Percentiles rank a stretch among this genome's conserved stretches.
phyloP scores from a whole-genome alignment of 1,284 basidiomycete species.

The Trichosporon asahii region DNA sequence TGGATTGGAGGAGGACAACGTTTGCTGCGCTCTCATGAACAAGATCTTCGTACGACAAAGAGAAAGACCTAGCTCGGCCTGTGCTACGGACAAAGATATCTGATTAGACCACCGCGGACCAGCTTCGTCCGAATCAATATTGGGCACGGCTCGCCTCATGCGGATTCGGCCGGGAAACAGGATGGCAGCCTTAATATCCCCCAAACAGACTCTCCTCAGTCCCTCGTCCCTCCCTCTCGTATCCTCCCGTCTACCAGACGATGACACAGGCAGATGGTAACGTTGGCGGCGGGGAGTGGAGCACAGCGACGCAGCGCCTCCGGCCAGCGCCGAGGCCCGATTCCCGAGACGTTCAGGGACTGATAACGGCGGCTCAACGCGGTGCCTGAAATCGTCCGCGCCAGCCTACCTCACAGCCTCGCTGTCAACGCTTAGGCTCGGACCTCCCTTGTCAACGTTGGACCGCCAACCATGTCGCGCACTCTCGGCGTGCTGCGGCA shows the following conservation, averaged over 20 bases:
- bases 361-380: background rate
- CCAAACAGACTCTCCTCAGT: too few species aligned
- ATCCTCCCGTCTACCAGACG: too few species aligned
- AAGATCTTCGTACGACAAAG: background rate
- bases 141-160: too few species aligned
- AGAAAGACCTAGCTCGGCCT: background rate
- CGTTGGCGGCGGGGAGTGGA: background rate
- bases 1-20: background rate
- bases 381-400: background rate
- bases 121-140: too few species aligned
- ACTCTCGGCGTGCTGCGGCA: background rate
- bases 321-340: background rate
- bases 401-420: too few species aligned
- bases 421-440: background rate
- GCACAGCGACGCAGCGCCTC: background rate
- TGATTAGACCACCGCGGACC: background rate
- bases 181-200: too few species aligned
- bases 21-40: too few species aligned
- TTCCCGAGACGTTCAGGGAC: background rate
- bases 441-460: background rate
- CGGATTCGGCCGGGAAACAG: background rate
- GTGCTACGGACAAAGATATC: background rate
- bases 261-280: too few species aligned
- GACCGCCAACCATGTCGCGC: background rate
- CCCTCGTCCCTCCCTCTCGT: too few species aligned